Evolutionary conservation across 225 moss, liverwort and hornwort species (phyloP), one percentile per base, ranked within the genome.

Genomic region (Marchantia paleacea): DNA sequence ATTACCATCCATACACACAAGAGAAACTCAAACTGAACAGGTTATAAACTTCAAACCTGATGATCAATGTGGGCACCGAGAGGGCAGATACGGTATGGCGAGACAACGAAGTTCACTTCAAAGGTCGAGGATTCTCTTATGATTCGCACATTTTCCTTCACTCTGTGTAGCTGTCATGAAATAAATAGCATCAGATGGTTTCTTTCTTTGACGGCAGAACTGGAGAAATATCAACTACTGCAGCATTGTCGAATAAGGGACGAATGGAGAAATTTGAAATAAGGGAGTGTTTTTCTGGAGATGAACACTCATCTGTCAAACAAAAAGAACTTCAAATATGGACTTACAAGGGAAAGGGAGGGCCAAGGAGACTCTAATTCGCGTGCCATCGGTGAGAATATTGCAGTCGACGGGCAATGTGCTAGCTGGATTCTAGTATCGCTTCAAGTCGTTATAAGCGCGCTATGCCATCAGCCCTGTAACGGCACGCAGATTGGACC

Each of bases 51-150:
- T 58, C 71, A 72, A 20, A 93, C 97, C 92, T 99, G 99, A 80
- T 99, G 99, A 72, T 99, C 99, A 87, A 92, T 90, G 75, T 99
- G 99, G 64, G 99, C 99, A 28, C 99, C 99, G 14, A 99, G 81
- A 74, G 95, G 95, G 74, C 99, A 99, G 73, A 99, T 89, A 75
- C 99, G 94, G 82, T 99, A 99, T 61, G 99, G 99, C 68, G 94
- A 91, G 60, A 95, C 90, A 0, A 85, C 92, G 57, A 94, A 85
- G 26, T 84, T 81, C 76, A 94, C 94, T 74, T 85, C 88, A 57
- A 79, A 87, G 30, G 62, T 63, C 13, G 88, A 75, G 18, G 26
- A 48, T 28, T 76, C 81, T 15, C 82, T 79, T 90, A 95, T 87
- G 62, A 75, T 76, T 67, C 80, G 85, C 62, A 92, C 92, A 77